These are phyloP conservation scores for Acaromyces ingoldii DNA, from an alignment of 1,284 basidiomycete species.

Conservation along the genomic window DNA sequence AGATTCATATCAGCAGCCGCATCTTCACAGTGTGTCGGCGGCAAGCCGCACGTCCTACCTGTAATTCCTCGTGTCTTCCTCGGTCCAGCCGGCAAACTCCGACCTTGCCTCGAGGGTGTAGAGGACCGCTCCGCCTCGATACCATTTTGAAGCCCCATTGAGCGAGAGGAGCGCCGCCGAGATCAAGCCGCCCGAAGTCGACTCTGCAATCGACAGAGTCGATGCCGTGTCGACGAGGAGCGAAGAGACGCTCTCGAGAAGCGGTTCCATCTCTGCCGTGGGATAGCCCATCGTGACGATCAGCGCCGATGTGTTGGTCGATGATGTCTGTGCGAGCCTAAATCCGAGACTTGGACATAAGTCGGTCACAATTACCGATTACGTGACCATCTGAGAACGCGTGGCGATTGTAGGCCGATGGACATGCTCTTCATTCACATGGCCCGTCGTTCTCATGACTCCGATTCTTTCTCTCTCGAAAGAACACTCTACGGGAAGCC, in stretches of 20 bases:
- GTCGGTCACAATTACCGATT: no score
- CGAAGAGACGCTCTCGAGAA: background rate
- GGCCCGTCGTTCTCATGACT: no score
- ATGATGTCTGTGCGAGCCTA: no score
- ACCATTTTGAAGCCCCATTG: constrained; percentile 6
- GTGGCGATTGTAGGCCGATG: no score
- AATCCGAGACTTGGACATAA: no score
- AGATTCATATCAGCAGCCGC: background rate
- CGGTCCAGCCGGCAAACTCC: constrained; percentile 3
- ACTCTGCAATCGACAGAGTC: constrained; percentile 1
- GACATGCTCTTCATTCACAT: no score
- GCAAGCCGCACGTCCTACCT: background rate
- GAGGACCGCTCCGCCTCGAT: constrained; percentile 7
- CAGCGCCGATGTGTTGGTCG: no score
- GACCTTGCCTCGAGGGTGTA: constrained; percentile 5
- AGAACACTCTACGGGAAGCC: no score
- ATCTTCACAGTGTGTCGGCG: background rate
- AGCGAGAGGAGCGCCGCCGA: constrained; percentile 4
- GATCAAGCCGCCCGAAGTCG: constrained; percentile 2
- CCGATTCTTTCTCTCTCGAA: no score
- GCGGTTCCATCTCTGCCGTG: background rate
- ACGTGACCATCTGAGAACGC: no score
- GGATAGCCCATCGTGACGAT: constrained; percentile 6
- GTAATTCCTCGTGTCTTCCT: constrained; percentile 4
- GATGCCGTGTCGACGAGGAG: background rate